Evolutionary conservation across 2,329 filamentous ascomycete species (phyloP), one percentile per base, ranked within the genome.

Genomic region (Penicillium sp.): DNA sequence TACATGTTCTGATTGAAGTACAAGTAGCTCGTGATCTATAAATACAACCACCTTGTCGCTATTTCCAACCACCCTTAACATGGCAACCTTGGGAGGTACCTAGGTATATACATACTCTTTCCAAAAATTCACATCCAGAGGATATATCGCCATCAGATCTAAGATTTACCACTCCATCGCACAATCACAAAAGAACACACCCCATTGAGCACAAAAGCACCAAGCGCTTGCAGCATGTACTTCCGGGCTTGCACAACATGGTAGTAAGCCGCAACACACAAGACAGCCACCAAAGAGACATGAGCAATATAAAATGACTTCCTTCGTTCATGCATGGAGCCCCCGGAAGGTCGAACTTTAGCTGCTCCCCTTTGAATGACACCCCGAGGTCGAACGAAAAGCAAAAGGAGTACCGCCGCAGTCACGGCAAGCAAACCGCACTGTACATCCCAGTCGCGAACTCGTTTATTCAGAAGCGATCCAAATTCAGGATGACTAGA

Each of bases 371-470:
- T 44, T 15, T 42, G 42, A 13, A 38, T 28, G 15, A 32, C 31
- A 11, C 50, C 66, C 12, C 74, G 51, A 7, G 64, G 63, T 11
- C 68, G 64, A 9, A 74, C 59, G 17, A 75, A 71, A 6, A 74
- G 69, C 2, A 74, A 66, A 15, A 70, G 67, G 15, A 74, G 60
- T 11, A 65, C 45, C 1, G 64, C 61, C 41, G 74, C 68, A 6
- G 64, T 55, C 17, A 78, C 61, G 11, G 66, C 73, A 29, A 67
- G 43, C 20, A 80, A 42, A 1, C 78, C 78, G 40, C 72, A 70
- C 33, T 79, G 68, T 16, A 81, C 74, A 49, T 80, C 77, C n/a
- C 59, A 54, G 38, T 79, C 72, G 23, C 65, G 65, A 39, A 80
- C 61, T 11, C 77, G 73, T 47, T 75, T 75, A 10, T 57, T 55